phyloP scores from a whole-genome alignment of 1,284 basidiomycete species.

The Leccinum fallax region DNA sequence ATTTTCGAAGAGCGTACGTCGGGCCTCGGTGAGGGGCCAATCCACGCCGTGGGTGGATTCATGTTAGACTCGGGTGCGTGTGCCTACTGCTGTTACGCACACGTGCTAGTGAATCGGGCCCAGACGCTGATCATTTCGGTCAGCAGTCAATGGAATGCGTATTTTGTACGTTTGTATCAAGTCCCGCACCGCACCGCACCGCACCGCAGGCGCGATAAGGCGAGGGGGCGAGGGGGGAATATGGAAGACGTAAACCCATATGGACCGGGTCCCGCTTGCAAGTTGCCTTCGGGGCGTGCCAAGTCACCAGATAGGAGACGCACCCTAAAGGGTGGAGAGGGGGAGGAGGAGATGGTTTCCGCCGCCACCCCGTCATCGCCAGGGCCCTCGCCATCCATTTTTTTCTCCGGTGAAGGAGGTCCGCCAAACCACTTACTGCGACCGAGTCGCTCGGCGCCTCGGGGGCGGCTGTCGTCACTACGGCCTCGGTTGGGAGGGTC shows the following conservation, averaged over 20 bases:
- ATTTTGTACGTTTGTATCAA: neutral
- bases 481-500: neutral
- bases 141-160: neutral
- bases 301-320: neutral
- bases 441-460: neutral
- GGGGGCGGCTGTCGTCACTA: neutral
- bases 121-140: neutral
- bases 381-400: neutral
- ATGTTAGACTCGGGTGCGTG: conserved; percentile 18
- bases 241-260: neutral
- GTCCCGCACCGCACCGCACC: neutral
- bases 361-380: neutral
- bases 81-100: neutral
- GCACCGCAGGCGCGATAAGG: neutral
- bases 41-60: neutral
- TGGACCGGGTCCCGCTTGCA: neutral
- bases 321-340: neutral
- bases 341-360: neutral
- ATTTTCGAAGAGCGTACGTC: conserved; percentile 2
- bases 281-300: neutral
- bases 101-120: neutral
- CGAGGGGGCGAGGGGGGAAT: neutral
- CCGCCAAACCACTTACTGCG: neutral
- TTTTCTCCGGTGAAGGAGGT: neutral
- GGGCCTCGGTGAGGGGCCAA: neutral